Evolutionary conservation across 495 filamentous ascomycete genomes (phyloP), one percentile per base, ranked within the genome.

Genomic region (Daldinia vernicosa): DNA sequence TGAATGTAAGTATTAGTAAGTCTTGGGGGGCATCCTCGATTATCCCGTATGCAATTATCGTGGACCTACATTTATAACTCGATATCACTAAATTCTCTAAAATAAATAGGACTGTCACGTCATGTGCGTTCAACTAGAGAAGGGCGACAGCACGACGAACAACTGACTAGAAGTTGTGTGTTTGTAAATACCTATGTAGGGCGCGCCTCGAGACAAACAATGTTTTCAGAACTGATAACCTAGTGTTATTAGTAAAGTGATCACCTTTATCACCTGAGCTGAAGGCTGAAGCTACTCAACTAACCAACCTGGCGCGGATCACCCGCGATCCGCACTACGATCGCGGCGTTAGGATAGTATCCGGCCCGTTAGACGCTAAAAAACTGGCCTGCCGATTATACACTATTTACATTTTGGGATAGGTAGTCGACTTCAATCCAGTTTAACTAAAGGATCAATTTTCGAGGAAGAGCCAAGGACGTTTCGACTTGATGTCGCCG

Each of bases 381-480:
- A 26, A 28, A 14, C 12, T 30, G 14, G 4, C 26, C 28, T 12
- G 8, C 55, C 51, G 56, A 19, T 32, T 32, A 40, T 32, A 66
- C 43, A 32, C 62, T 22, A 62, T 59, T 53, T 24, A 24, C 52
- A 26, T 17, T 19, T 12, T 37, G 19, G 14, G 40, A 37, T 28
- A 22, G 63, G 45, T 24, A 24, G 52, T 43, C 27, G 30, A 24
- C n/a, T n/a, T n/a, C n/a, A n/a, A 54, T 32, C n/a, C 22, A 28
- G 53, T 15, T 24, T 6, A 35, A 56, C 54, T 35, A 24, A 9
- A 67, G 33, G 12, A 3, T 66, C 52, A 79, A 30, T 57, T 52
- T 53, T 77, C 74, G 8, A 75, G 66, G 47, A 67, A 76, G 8
- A 78, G 47, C 77, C 77, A 79, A 28, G 77, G 77, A 3, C 60